A percentile compares a stretch with the other conserved stretches of the same genome.
Conservation (phyloP, 306 rosid species). For the Chamaecrista fasciculata region DNA sequence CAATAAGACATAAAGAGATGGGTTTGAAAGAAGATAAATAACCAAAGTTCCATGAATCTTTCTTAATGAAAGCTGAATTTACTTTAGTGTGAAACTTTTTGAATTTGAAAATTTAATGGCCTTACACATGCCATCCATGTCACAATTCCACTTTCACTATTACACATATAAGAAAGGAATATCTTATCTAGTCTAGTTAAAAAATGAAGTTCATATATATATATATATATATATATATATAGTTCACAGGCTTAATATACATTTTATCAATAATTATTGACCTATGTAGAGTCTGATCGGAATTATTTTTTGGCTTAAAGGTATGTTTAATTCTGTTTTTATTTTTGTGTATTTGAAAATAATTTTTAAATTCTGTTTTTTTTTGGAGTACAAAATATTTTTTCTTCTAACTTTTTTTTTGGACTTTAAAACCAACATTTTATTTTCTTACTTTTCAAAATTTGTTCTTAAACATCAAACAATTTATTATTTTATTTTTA, state of each 20-base stretch:
- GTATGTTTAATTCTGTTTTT: background rate
- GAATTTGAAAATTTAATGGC: background rate
- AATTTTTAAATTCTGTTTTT: too few relatives aligned
- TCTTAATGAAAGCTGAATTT: constrained; percentile 29
- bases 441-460: too few relatives aligned
- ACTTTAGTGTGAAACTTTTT: constrained; percentile 17
- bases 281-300: background rate
- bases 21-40: constrained; percentile 12
- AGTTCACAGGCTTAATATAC: too few relatives aligned
- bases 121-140: constrained; percentile 37
- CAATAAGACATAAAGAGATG: constrained; percentile 11
- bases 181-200: background rate
- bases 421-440: too few relatives aligned
- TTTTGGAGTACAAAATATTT: too few relatives aligned
- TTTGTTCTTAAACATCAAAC: too few relatives aligned
- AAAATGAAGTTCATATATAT: background rate
- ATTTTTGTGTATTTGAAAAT: too few relatives aligned
- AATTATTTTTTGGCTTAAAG: too few relatives aligned
- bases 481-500: too few relatives aligned
- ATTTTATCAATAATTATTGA: too few relatives aligned
- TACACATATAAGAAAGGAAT: background rate
- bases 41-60: constrained; percentile 29
- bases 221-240: too few relatives aligned
- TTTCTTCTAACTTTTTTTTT: too few relatives aligned
- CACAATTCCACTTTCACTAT: constrained; percentile 36